A percentile compares a stretch with the other conserved stretches of the same genome.
Evolutionary conservation across 495 filamentous ascomycete genomes (phyloP).

Genomic region (Aeminium ludgeri): DNA sequence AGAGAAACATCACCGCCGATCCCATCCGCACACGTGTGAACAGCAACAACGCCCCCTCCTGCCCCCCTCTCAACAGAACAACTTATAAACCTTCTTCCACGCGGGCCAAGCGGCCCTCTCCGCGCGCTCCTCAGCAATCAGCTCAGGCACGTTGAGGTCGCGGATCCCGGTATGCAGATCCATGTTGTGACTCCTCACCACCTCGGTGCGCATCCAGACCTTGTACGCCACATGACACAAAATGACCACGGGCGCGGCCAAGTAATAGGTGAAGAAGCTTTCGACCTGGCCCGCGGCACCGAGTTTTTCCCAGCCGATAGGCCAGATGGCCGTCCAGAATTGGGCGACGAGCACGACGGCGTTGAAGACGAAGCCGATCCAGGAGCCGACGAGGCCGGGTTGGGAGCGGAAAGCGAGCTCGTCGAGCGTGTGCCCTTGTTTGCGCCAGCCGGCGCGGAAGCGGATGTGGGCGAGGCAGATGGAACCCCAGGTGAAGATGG

Average conservation of each 20-base stretch:
- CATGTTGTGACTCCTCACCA: slow-evolving; percentile 52
- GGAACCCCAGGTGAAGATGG: slow-evolving; percentile 85
- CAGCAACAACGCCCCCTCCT: no score
- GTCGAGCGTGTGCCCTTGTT: slow-evolving; percentile 50
- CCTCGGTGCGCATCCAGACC: slow-evolving; percentile 51
- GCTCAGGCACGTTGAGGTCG: slow-evolving; percentile 60
- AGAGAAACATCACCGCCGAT: no score
- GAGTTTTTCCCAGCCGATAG: slow-evolving; percentile 37
- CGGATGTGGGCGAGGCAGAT: slow-evolving; percentile 84
- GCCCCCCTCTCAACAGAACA: slow-evolving; percentile 28
- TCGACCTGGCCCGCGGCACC: slow-evolving; percentile 28
- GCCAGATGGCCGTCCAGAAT: slow-evolving; percentile 83
- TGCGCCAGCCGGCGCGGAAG: slow-evolving; percentile 64
- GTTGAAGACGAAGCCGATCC: slow-evolving; percentile 68
- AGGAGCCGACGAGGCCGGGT: slow-evolving; percentile 66
- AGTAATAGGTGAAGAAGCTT: slow-evolving; percentile 60
- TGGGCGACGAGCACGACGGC: slow-evolving; percentile 70
- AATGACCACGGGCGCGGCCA: slow-evolving; percentile 70
- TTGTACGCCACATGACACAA: slow-evolving; percentile 65
- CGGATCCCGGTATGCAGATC: slow-evolving; percentile 77
- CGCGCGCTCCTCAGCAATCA: slow-evolving; percentile 59
- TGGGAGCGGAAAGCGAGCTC: slow-evolving; percentile 71
- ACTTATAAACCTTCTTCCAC: slow-evolving; percentile 65
- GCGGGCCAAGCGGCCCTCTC: slow-evolving; percentile 56
- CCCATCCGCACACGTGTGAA: no score